A percentile compares a stretch with the other conserved stretches of the same genome.
These are phyloP conservation scores for Panicum hallii DNA, from an alignment of 202 grass and related monocot species.

Conservation along the genomic window DNA sequence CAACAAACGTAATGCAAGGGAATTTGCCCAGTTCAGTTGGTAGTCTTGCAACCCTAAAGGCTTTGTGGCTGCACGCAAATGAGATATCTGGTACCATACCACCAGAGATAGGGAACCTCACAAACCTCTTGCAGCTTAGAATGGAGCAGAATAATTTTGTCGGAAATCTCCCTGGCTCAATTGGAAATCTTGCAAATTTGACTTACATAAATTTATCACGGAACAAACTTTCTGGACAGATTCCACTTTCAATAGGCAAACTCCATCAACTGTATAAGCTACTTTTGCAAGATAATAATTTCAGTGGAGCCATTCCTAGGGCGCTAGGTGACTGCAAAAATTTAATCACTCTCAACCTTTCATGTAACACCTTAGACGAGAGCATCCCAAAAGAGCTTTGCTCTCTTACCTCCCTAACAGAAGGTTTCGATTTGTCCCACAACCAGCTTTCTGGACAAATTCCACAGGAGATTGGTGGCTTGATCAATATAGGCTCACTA, in stretches of 20 bases:
- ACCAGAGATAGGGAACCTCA: conserved; percentile 40
- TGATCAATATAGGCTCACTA: conserved; percentile 48
- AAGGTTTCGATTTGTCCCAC: conserved; percentile 48
- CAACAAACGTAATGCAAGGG: conserved; percentile 10
- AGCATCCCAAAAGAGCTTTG: conserved; percentile 48
- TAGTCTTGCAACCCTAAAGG: background rate
- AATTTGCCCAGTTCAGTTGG: conserved; percentile 20
- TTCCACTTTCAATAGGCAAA: conserved; percentile 52
- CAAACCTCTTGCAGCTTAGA: background rate
- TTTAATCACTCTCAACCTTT: conserved; percentile 36
- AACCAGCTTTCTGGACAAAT: conserved; percentile 49
- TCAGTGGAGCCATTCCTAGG: conserved; percentile 45
- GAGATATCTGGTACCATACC: conserved; percentile 33
- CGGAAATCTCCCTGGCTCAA: background rate
- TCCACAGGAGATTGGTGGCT: conserved; percentile 43
- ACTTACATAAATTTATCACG: background rate
- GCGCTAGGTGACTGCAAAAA: conserved; percentile 42
- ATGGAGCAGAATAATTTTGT: conserved; percentile 28
- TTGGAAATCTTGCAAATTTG: conserved; percentile 34
- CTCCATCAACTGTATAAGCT: conserved; percentile 35
- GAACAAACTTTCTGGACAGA: conserved; percentile 48
- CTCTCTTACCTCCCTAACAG: conserved; percentile 37
- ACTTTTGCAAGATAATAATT: conserved; percentile 45
- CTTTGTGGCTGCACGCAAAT: conserved; percentile 1
- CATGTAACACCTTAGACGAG: conserved; percentile 38